Evolutionary conservation across 306 rosid genomes (phyloP).

Genomic region (Echinosophora koreensis): DNA sequence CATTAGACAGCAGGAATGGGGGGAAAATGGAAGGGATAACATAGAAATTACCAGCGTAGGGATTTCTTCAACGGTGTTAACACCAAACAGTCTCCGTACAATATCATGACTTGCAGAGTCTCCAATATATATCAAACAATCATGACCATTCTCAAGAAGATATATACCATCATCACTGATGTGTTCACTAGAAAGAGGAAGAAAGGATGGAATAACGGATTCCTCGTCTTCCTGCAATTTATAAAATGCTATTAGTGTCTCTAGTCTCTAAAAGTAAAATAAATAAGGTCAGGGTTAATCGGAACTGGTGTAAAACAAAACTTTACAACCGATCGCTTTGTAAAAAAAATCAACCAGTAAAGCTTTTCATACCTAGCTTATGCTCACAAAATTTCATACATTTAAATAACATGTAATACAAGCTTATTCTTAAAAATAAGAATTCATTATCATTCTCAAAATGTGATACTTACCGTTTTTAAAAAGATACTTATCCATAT

Average conservation of each 20-base stretch:
- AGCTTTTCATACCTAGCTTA: conserved; percentile 14
- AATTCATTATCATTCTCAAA: conserved; percentile 36
- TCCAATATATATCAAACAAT: conserved; percentile 86
- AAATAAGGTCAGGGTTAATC: conserved; percentile 20
- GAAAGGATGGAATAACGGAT: conserved; percentile 74
- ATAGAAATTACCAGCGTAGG: conserved; percentile 74
- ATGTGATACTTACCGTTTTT: not conserved
- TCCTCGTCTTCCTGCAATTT: conserved; percentile 72
- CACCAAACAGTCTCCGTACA: conserved; percentile 76
- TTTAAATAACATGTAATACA: conserved; percentile 22
- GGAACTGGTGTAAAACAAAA: conserved; percentile 8
- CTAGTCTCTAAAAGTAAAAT: conserved; percentile 35
- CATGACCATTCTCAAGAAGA: conserved; percentile 96
- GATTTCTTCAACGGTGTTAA: conserved; percentile 73
- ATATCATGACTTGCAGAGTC: conserved; percentile 65
- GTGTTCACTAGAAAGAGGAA: conserved; percentile 93
- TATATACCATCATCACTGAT: conserved; percentile 81
- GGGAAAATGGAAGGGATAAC: not conserved
- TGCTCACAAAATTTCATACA: conserved; percentile 14
- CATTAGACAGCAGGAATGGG: conserved; percentile 6
- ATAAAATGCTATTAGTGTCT: conserved; percentile 32
- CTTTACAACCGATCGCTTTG: not conserved
- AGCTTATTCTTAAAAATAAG: not conserved
- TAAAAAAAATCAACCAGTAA: not conserved
- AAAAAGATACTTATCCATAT: not conserved